These are phyloP conservation scores for Saccharum spontaneum DNA, from an alignment of 176 grass and related monocot genomes.

Conservation along the genomic window DNA sequence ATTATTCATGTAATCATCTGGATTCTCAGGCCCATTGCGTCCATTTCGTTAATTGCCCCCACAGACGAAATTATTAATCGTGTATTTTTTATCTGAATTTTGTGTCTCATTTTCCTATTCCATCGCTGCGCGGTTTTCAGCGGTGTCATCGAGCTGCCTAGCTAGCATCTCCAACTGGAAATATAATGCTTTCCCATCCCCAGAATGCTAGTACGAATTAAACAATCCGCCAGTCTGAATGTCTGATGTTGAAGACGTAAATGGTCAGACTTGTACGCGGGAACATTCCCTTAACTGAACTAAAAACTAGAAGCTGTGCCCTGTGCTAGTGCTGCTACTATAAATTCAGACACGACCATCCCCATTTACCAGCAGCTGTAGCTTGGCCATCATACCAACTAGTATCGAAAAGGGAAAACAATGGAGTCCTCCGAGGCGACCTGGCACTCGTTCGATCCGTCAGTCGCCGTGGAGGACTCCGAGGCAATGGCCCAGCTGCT, in stretches of 20 bases:
- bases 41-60: neutral
- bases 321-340: neutral
- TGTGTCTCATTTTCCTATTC: slow-evolving; percentile 32
- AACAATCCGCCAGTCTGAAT: slow-evolving; percentile 12
- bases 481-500: slow-evolving; percentile 77
- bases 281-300: slow-evolving; percentile 39
- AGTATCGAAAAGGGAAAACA: neutral
- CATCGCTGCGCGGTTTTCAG: slow-evolving; percentile 25
- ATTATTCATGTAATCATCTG: slow-evolving; percentile 16
- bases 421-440: slow-evolving; percentile 50
- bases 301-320: neutral
- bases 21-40: slow-evolving; percentile 14
- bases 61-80: neutral
- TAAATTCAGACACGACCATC: slow-evolving; percentile 25
- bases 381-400: slow-evolving; percentile 23
- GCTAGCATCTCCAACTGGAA: slow-evolving; percentile 45
- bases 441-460: slow-evolving; percentile 73
- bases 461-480: slow-evolving; percentile 64
- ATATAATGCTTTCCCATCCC: neutral
- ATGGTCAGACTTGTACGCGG: slow-evolving; percentile 49
- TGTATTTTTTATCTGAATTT: slow-evolving; percentile 1
- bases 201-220: slow-evolving; percentile 19
- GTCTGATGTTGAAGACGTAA: slow-evolving; percentile 29
- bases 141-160: slow-evolving; percentile 20
- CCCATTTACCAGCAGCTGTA: slow-evolving; percentile 4